These are phyloP conservation scores for Aureobasidium sp. DNA, from an alignment of 2,329 filamentous ascomycete species.

Conservation along the genomic window DNA sequence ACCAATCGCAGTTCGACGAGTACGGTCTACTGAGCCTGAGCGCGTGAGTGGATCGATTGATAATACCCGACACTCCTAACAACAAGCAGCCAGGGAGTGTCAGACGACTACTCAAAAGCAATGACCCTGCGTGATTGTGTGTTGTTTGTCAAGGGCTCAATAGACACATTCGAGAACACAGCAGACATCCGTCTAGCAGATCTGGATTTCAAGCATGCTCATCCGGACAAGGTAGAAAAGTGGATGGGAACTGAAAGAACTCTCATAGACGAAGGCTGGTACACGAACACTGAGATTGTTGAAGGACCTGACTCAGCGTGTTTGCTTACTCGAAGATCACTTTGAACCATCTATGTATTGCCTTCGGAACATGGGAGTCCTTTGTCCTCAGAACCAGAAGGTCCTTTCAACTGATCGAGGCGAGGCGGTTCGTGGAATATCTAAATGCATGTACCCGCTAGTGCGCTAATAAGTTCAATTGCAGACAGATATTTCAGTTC, in stretches of 20 bases:
- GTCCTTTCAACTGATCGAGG: background rate
- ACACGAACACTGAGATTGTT: conserved; percentile 25
- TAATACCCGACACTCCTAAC: background rate
- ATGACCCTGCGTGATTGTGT: conserved; percentile 44
- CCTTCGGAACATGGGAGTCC: background rate
- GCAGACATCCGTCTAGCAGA: conserved; percentile 38
- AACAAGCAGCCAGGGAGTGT: conserved; percentile 17
- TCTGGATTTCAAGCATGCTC: conserved; percentile 37
- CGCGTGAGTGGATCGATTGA: background rate
- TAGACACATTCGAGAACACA: conserved; percentile 16
- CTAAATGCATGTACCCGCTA: background rate
- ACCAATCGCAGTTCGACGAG: conserved; percentile 33
- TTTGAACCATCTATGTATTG: background rate
- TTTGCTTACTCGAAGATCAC: background rate
- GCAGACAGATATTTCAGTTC: background rate
- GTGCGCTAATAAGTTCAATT: background rate
- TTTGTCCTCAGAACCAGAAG: background rate
- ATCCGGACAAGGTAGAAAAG: conserved; percentile 31
- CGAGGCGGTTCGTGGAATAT: background rate
- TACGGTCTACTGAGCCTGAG: conserved; percentile 24
- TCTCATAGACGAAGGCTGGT: conserved; percentile 34
- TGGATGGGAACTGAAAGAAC: conserved; percentile 35
- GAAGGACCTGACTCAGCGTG: background rate
- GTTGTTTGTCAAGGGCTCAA: conserved; percentile 30
- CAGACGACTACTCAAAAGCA: conserved; percentile 29